Base-by-base conservation (phyloP, 306 rosid species). In the Fagus sylvatica region DNA sequence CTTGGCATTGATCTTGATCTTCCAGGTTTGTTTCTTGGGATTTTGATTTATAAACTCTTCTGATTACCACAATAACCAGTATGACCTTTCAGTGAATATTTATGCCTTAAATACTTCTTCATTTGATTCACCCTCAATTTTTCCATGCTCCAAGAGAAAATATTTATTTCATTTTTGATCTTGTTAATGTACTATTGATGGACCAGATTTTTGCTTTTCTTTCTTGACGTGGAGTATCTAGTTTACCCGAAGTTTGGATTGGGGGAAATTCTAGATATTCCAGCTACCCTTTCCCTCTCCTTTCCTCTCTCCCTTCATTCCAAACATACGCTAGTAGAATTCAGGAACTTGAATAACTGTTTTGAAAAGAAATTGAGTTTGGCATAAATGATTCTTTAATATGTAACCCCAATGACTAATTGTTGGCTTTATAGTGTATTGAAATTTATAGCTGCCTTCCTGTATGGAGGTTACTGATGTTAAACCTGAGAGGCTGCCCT, bases 1-100 rank as follows among this genome's bases (percentile, higher is more conserved):
- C 82, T 85, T 94, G 81, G 96, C 93, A 37, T 71, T 72, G 76
- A 69, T 88, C 82, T 88, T 94, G 81, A 73, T 94, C 77, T 86
- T 88, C 87, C 97, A 94, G 98, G 98, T 94, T 79, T 51, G 87
- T 74, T 81, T 30, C 46, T 74, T 60, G 56, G 43, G 8, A 33
- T 71, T 51, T 6, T 37, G 8, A 33, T 71, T 51, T 6, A 37
- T 22, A 51, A 22, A 55, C 60, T 64, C 51, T 4, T 53, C 32
- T 73, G 28, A 42, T 62, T 66, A 36, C 15, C 48, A 65, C 32
- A 1, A 36, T 65, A 65, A 65, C 71, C 49, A 65, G 32, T 22
- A 7, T 39, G 48, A 17, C 22, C 6, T 65, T 17, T 5, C 30
- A 15, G 32, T 65, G 71, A 65, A 17, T 65, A 65, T 36, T 16